A percentile compares a stretch with the other conserved stretches of the same genome.
phyloP scores from a whole-genome alignment of 108 stramenopile species.

The Seminavis robusta region DNA sequence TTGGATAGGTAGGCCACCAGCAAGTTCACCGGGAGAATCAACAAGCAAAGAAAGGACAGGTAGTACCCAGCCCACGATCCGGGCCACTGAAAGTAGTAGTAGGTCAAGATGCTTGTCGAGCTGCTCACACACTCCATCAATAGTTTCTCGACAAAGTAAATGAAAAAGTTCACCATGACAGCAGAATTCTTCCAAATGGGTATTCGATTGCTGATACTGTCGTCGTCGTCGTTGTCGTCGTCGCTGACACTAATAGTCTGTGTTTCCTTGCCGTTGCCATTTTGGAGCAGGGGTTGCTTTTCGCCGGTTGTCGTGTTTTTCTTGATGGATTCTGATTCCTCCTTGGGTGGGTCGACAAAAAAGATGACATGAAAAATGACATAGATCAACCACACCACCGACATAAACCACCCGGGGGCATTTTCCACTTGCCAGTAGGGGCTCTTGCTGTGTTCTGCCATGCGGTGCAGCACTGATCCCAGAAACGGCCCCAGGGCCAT shows the following conservation, averaged over 20 bases:
- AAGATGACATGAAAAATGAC: conserved; percentile 37
- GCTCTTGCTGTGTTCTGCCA: neutral
- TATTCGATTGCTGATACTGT: neutral
- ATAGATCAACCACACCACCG: conserved; percentile 61
- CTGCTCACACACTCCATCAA: conserved; percentile 37
- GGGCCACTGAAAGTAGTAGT: conserved; percentile 45
- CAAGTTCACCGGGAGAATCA: conserved; percentile 47
- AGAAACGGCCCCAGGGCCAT: too few species aligned
- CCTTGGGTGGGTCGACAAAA: conserved; percentile 68
- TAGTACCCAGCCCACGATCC: conserved; percentile 19
- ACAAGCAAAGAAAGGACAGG: conserved; percentile 30
- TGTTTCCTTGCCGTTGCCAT: neutral
- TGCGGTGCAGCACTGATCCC: too few species aligned
- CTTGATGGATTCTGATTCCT: neutral
- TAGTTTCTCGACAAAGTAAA: conserved; percentile 39
- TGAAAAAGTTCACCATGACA: conserved; percentile 26
- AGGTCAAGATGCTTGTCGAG: conserved; percentile 27
- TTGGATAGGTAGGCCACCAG: conserved; percentile 27
- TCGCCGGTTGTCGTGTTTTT: conserved; percentile 11
- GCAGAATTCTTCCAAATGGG: conserved; percentile 30
- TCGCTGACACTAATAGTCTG: neutral
- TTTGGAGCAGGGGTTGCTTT: conserved; percentile 5
- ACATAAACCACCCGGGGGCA: conserved; percentile 81
- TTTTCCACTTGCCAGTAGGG: conserved; percentile 46
- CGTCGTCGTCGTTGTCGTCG: neutral